phyloP scores from a whole-genome alignment of 2,329 filamentous ascomycete genomes.

The Chaetomium globosum region DNA sequence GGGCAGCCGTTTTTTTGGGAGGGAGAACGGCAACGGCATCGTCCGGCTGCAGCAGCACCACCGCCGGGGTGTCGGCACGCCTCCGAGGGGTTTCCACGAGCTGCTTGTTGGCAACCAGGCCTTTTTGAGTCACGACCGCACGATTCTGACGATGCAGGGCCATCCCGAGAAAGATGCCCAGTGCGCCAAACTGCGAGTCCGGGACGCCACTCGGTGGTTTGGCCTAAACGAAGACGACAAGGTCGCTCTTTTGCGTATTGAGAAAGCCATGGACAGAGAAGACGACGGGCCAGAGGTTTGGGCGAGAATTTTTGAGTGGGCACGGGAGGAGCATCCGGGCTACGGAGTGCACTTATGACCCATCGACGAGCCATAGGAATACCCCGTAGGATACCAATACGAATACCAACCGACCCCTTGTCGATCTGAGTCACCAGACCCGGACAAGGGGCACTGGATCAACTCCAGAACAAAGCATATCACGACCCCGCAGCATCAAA shows the following conservation, averaged over 20 bases:
- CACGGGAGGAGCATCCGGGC: constrained; percentile 23
- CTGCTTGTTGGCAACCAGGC: constrained; percentile 46
- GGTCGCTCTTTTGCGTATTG: constrained; percentile 38
- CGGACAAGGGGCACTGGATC: neutral
- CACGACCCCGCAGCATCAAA: neutral
- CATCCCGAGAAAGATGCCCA: constrained; percentile 50
- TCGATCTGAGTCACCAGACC: neutral
- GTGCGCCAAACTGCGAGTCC: constrained; percentile 45
- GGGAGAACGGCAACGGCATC: constrained; percentile 24
- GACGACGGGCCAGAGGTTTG: constrained; percentile 47
- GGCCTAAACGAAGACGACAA: constrained; percentile 41
- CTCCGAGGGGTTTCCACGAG: constrained; percentile 42
- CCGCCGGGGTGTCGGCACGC: constrained; percentile 44
- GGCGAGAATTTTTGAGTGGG: constrained; percentile 43
- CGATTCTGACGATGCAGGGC: constrained; percentile 50
- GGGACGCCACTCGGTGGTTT: constrained; percentile 45
- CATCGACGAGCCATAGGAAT: neutral
- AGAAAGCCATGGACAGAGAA: constrained; percentile 38
- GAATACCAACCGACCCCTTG: neutral
- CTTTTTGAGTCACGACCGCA: constrained; percentile 45
- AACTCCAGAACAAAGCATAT: neutral
- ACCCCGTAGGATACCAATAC: no score
- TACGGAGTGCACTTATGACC: constrained; percentile 16
- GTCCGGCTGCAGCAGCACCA: constrained; percentile 49
- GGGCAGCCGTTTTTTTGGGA: constrained; percentile 46